Percentiles rank a stretch among this genome's conserved stretches.
Conservation (phyloP, 495 filamentous ascomycete species). For the Hapsidospora chrysogenum region DNA sequence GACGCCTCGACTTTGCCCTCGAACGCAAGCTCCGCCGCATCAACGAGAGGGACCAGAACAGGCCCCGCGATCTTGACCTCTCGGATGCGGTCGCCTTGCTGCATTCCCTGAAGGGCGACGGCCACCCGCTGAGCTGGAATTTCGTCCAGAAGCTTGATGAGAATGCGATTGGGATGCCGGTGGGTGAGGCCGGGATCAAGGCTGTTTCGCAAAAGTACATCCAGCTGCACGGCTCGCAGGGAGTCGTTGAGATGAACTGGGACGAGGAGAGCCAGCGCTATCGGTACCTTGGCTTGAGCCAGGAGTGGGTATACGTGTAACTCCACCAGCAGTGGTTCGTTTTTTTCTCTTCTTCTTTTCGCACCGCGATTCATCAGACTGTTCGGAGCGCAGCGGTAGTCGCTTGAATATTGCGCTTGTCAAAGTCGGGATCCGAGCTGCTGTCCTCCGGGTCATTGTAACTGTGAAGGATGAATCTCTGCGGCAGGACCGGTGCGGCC, state of each 20-base stretch:
- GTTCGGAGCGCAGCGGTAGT: not conserved
- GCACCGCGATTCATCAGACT: too few relatives aligned
- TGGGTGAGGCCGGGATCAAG: conserved; percentile 1
- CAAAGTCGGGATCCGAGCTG: not conserved
- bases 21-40: conserved; percentile 4
- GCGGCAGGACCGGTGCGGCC: not conserved
- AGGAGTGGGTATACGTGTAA: not conserved
- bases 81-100: conserved; percentile 3
- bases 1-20: conserved; percentile 3
- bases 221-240: not conserved
- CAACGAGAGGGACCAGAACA: not conserved
- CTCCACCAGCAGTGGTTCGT: too few relatives aligned
- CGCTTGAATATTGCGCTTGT: not conserved
- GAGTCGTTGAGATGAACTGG: conserved; percentile 1
- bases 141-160: conserved; percentile 2
- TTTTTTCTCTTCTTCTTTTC: too few relatives aligned
- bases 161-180: conserved; percentile 3
- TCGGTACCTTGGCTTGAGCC: not conserved
- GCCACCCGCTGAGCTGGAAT: conserved; percentile 1
- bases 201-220: conserved; percentile 1
- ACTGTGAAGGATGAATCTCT: not conserved
- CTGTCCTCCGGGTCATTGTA: not conserved
- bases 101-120: conserved; percentile 1
- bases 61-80: conserved; percentile 1
- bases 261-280: not conserved